Conservation (phyloP, 1,284 basidiomycete species). For the Ustilago tritici region DNA sequence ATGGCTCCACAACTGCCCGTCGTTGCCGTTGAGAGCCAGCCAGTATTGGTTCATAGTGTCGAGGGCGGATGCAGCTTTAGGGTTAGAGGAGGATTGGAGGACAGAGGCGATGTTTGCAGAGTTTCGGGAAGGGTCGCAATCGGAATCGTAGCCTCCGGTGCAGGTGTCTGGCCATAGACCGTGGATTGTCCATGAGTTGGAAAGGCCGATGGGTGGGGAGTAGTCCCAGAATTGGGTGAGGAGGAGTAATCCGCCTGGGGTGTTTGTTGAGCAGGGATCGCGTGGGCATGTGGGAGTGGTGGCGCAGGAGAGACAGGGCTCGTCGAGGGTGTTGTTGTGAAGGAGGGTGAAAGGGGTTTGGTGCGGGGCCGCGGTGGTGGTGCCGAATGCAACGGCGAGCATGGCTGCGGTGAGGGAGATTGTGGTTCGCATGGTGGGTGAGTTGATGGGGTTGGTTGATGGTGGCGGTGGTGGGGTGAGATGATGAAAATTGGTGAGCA, state of each 20-base stretch:
- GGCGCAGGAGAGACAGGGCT: conserved; percentile 34
- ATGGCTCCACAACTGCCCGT: conserved; percentile 46
- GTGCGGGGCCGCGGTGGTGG: conserved; percentile 7
- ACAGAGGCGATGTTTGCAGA: conserved; percentile 33
- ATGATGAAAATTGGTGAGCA: background rate
- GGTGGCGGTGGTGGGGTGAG: background rate
- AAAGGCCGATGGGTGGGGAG: conserved; percentile 48
- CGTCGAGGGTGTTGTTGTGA: conserved; percentile 2
- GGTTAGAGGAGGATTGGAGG: conserved; percentile 17
- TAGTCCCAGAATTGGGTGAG: conserved; percentile 59
- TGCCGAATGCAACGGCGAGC: conserved; percentile 3
- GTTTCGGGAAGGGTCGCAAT: conserved; percentile 46
- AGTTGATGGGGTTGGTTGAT: background rate
- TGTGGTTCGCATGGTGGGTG: conserved; percentile 8
- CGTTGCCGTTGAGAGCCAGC: conserved; percentile 48
- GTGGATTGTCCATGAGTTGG: conserved; percentile 54
- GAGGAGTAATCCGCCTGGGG: conserved; percentile 52
- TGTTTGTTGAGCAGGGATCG: conserved; percentile 49
- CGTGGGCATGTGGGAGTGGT: conserved; percentile 18
- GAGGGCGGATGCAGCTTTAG: conserved; percentile 24
- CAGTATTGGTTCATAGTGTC: conserved; percentile 57
- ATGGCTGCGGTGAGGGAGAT: background rate
- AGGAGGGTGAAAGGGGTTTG: conserved; percentile 22
- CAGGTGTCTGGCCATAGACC: conserved; percentile 57
- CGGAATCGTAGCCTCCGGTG: conserved; percentile 36